Evolutionary conservation across 2,329 filamentous ascomycete genomes (phyloP), one percentile per base, ranked within the genome.

Genomic region (Ambrosiella cleistominuta): DNA sequence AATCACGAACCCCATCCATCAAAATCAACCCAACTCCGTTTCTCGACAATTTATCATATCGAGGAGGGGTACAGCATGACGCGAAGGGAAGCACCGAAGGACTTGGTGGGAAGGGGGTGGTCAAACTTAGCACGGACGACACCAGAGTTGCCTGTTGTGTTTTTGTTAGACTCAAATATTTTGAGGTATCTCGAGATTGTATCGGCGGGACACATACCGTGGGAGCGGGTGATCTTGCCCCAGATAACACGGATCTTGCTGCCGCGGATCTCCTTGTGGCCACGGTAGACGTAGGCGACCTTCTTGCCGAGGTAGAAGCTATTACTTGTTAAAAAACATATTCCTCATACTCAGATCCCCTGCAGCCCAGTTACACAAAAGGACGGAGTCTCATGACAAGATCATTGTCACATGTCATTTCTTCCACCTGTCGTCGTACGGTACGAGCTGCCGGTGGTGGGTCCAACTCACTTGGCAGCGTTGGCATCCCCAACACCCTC

Each of bases 161-260:
- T 13, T 44, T 17, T 44, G 53, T 58, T 58, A 58, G 57, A 17
- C 37, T 6, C 8, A 12, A 17, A 35, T n/a, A 9, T 50, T 53
- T 1, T 35, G 40, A 44, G 42, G 15, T 40, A 13, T 27, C 42
- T n/a, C 37, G 7, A 6, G 13, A 17, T 58, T 27, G 39, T 57
- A 54, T 51, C 8, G 13, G 11, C 19, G 27, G 13, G 12, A 42
- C 62, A 73, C 76, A 68, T 86, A 91, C 87, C 91, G 78, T 97
- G 91, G 73, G 89, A 85, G 71, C 89, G 81, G 72, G 88, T 95
- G 73, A 97, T 85, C 81, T 95, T 96, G 80, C 91, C 91, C 89
- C 90, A 97, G 80, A 97, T 96, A 68, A 97, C 86, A 71, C 91
- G 84, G 78, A 97, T 94, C 85, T 97, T 97, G 74, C 89, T 91